Evolutionary conservation across 2,329 filamentous ascomycete genomes (phyloP).

Genomic region (Penicillium sumatraense): DNA sequence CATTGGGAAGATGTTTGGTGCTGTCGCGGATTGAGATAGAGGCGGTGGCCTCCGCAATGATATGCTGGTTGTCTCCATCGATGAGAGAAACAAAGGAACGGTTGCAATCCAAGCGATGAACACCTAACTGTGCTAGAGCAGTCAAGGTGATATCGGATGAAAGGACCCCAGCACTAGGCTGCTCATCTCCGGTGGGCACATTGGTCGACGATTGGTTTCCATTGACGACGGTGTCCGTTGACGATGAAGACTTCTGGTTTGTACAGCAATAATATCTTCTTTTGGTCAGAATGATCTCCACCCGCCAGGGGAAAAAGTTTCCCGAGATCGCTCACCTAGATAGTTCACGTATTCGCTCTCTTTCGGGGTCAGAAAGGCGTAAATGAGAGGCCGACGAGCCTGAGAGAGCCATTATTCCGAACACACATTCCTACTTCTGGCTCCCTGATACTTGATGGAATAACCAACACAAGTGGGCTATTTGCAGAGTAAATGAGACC

Average conservation of each 20-base stretch:
- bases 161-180: conserved; percentile 1
- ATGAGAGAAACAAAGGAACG: conserved; percentile 58
- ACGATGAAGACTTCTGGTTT: background rate
- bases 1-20: conserved; percentile 29
- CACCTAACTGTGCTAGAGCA: conserved; percentile 56
- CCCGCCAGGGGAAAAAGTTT: background rate
- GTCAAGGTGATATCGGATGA: conserved; percentile 47
- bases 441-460: background rate
- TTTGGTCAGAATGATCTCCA: conserved; percentile 6
- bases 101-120: conserved; percentile 48
- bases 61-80: conserved; percentile 52
- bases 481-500: background rate
- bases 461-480: background rate
- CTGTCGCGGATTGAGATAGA: conserved; percentile 43
- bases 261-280: conserved; percentile 23
- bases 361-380: conserved; percentile 16
- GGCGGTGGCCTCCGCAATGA: conserved; percentile 58
- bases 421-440: conserved; percentile 9
- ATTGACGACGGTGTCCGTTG: background rate
- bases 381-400: conserved; percentile 12
- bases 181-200: conserved; percentile 14
- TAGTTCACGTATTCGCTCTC: conserved; percentile 23
- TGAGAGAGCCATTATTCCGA: conserved; percentile 14
- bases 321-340: conserved; percentile 15
- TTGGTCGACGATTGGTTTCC: background rate